Percentiles rank a stretch among this genome's conserved stretches.
phyloP scores from a whole-genome alignment of 306 rosid species.

The Bauhinia variegata region DNA sequence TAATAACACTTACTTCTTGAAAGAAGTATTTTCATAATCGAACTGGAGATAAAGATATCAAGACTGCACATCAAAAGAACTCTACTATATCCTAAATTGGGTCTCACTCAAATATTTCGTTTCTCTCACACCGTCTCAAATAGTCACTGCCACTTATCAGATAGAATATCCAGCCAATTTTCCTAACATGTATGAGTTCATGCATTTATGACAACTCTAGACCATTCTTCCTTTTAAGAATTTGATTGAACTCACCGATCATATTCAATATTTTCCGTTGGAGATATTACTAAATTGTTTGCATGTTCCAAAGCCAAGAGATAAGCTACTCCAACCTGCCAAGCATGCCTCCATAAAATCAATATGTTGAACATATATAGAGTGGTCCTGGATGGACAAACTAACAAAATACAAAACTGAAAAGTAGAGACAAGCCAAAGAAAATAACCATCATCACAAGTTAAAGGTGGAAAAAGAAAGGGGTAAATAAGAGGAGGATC shows the following conservation, averaged over 20 bases:
- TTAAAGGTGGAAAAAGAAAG: background rate
- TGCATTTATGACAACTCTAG: background rate
- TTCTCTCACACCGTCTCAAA: background rate
- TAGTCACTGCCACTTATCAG: background rate
- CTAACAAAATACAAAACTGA: conserved; percentile 21
- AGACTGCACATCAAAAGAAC: background rate
- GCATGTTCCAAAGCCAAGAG: conserved; percentile 87
- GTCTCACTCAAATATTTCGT: too few relatives aligned
- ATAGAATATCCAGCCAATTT: background rate
- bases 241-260: conserved; percentile 65
- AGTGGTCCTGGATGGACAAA: conserved; percentile 3
- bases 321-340: conserved; percentile 94
- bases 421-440: background rate
- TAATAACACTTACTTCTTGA: background rate
- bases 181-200: too few relatives aligned
- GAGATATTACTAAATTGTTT: conserved; percentile 66
- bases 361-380: background rate
- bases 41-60: background rate
- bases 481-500: background rate
- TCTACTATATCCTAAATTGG: background rate
- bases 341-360: conserved; percentile 26
- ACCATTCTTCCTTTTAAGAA: conserved; percentile 15
- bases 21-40: background rate
- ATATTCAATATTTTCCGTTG: conserved; percentile 83
- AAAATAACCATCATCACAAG: background rate